phyloP scores from a whole-genome alignment of 2,329 filamentous ascomycete genomes.

The Pseudogymnoascus sp. region DNA sequence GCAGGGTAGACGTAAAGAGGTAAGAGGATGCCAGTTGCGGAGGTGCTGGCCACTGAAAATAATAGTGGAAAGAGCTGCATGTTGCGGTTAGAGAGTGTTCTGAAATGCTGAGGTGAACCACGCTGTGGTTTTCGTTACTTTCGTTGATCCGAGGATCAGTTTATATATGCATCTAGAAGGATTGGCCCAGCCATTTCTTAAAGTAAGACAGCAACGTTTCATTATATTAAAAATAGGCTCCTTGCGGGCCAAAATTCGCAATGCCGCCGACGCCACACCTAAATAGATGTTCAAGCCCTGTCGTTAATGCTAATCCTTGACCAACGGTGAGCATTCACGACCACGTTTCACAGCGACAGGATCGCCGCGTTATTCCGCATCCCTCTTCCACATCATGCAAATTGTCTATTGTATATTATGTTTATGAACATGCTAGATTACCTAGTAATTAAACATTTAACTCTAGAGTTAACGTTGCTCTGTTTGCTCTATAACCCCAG shows the following conservation, averaged over 20 bases:
- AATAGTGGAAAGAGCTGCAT: not conserved
- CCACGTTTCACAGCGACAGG: not conserved
- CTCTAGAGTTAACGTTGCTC: too few relatives aligned
- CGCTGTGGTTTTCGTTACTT: not conserved
- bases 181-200: not conserved
- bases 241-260: not conserved
- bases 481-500: too few relatives aligned
- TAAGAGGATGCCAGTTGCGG: conserved; percentile 11
- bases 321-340: not conserved
- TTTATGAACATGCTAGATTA: too few relatives aligned
- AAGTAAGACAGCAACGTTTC: not conserved
- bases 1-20: conserved; percentile 19
- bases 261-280: not conserved
- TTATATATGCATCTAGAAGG: not conserved
- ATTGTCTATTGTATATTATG: too few relatives aligned
- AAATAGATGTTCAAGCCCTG: not conserved
- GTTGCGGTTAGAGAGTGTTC: not conserved
- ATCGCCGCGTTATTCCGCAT: not conserved
- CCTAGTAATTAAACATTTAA: too few relatives aligned
- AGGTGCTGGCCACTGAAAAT: not conserved
- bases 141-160: not conserved
- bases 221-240: not conserved
- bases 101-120: not conserved
- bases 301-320: not conserved
- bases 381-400: too few relatives aligned